These are phyloP conservation scores for Hypoxylon sp. DNA, from an alignment of 2,329 filamentous ascomycete species.

Conservation along the genomic window DNA sequence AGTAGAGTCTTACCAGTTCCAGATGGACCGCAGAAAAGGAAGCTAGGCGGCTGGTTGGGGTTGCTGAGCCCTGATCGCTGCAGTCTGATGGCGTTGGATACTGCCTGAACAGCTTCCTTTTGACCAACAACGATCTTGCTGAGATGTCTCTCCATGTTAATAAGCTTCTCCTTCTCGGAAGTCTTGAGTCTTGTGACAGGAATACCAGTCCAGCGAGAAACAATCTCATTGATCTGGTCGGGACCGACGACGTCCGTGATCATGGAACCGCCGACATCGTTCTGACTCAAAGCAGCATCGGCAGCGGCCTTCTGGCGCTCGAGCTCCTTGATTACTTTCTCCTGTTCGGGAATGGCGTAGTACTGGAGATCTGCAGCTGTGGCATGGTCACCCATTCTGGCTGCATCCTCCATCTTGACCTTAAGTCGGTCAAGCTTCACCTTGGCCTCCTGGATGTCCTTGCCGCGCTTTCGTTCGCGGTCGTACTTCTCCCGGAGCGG, in stretches of 20 bases:
- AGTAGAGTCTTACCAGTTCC: constrained; percentile 98
- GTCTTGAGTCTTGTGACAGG: constrained; percentile 95
- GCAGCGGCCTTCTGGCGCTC: constrained; percentile 85
- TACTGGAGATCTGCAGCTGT: constrained; percentile 96
- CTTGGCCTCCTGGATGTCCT: constrained; percentile 93
- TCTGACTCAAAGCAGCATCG: constrained; percentile 77
- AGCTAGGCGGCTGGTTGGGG: constrained; percentile 96
- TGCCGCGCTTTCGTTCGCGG: constrained; percentile 89
- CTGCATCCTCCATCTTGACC: constrained; percentile 94
- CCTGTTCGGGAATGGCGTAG: constrained; percentile 95
- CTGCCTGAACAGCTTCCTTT: constrained; percentile 90
- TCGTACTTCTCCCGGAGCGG: constrained; percentile 97
- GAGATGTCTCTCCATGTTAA: constrained; percentile 94
- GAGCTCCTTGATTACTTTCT: constrained; percentile 82
- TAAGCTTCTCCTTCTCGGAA: constrained; percentile 97
- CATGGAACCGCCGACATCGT: constrained; percentile 75
- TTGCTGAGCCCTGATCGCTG: constrained; percentile 95
- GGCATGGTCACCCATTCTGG: constrained; percentile 84
- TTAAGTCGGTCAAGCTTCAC: constrained; percentile 93
- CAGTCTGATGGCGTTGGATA: constrained; percentile 95
- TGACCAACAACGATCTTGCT: constrained; percentile 91
- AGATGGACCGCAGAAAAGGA: constrained; percentile 98
- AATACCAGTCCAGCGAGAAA: constrained; percentile 97
- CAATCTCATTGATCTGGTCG: constrained; percentile 99
- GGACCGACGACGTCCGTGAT: constrained; percentile 95